Base-by-base conservation (phyloP, 805 yeast species). In the Hanseniaspora opuntiae region DNA sequence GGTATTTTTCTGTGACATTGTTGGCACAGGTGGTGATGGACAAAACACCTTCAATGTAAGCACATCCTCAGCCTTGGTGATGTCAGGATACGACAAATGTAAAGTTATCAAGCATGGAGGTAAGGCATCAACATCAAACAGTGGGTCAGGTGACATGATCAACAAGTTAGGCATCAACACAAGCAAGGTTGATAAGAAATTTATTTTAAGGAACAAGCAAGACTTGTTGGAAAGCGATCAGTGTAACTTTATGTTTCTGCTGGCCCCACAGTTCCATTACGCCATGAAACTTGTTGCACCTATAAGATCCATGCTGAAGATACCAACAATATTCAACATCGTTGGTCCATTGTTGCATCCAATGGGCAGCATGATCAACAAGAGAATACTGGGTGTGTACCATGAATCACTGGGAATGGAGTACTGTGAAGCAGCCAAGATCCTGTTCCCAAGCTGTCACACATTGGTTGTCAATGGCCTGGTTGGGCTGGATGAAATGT, bases 1-100 rank as follows among this genome's bases (percentile, higher is more conserved):
- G 12, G 32, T 17, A n/a, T 51, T 20, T 30, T 49, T 56, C 17
- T 55, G 64, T 25, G 99, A 93, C 65, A 86, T 93, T 32, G 99
- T 93, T 6, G 99, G 99, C 1, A 93, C 99, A 0, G 99, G 99
- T 28, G 99, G 99, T 16, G 99, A 93, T 64, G 96, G 96, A 1
- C 96, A 93, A 63, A 84, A 93, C 64, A 93, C 99, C 0, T 93
- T 93, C 71, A 93, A 93, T 61, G 98, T 93, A 2, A 84, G 95
- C 16, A 93, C 98, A 0, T 86, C 97, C 2, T 74, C 96, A 1
- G 97, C 97, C 0, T 87, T 93, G 47, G 88, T 93, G 2, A 93
- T 88, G 0, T 86, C 97, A 0, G 99, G 98, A 8, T 83, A 87
- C 73, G 60, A 64, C 5, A 76, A 77, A 5, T 53, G 90, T 41